Evolutionary conservation across 1,284 basidiomycete species (phyloP).

Genomic region (Apiotrichum porosum): DNA sequence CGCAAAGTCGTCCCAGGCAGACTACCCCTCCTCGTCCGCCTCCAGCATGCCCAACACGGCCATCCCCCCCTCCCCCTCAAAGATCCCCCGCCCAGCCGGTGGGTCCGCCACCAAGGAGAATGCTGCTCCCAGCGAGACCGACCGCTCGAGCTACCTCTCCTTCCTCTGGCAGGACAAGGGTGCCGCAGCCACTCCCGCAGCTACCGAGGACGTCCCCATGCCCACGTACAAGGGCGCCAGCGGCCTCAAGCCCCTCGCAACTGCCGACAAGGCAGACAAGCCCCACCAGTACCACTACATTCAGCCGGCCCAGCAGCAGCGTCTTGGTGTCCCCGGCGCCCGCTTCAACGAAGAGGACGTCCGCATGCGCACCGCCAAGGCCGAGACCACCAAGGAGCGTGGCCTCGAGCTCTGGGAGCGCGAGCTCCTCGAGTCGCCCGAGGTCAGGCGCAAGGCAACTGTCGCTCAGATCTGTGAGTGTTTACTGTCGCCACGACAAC

Average conservation of each 20-base stretch:
- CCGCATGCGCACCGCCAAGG: constrained; percentile 39
- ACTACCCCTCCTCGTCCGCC: constrained; percentile 15
- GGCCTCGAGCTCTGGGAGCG: constrained; percentile 71
- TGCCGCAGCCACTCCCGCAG: constrained; percentile 24
- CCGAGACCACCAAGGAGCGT: constrained; percentile 30
- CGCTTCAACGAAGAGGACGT: constrained; percentile 36
- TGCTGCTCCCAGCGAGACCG: constrained; percentile 15
- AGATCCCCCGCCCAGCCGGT: neutral
- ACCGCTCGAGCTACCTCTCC: constrained; percentile 42
- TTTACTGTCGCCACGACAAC: no score
- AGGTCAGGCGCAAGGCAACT: constrained; percentile 87
- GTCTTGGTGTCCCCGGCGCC: constrained; percentile 4
- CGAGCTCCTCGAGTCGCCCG: constrained; percentile 71
- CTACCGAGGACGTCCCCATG: constrained; percentile 46
- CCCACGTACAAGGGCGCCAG: constrained; percentile 17
- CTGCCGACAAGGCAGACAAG: constrained; percentile 48
- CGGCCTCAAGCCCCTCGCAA: constrained; percentile 33
- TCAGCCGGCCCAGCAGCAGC: constrained; percentile 13
- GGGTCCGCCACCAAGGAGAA: constrained; percentile 24
- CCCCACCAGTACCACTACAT: constrained; percentile 16
- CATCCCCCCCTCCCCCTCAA: neutral
- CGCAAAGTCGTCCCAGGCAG: constrained; percentile 18
- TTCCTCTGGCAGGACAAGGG: constrained; percentile 39
- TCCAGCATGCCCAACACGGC: neutral
- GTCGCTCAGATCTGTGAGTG: constrained; percentile 84